These are phyloP conservation scores for Opeltia flavorubescens DNA, from an alignment of 495 filamentous ascomycete species.

Conservation along the genomic window DNA sequence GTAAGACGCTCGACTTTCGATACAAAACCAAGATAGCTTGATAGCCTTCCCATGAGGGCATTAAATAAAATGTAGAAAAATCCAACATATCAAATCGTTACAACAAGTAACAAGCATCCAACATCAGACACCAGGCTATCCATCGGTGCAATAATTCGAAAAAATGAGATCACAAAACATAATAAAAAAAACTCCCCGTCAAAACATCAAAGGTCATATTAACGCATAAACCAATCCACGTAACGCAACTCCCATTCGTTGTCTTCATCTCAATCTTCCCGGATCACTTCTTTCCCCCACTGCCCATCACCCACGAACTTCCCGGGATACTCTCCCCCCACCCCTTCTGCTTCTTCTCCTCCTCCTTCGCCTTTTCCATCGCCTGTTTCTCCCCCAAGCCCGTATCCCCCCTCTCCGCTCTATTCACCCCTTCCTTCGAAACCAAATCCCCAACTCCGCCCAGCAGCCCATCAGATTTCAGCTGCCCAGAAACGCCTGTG, in stretches of 20 bases:
- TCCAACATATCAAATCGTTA: too few species aligned
- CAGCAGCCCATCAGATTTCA: constrained; percentile 42
- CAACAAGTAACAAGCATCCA: too few species aligned
- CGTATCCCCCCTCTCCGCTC: constrained; percentile 40
- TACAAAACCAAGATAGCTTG: too few species aligned
- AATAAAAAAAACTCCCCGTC: too few species aligned
- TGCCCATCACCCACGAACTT: not conserved
- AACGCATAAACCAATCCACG: too few species aligned
- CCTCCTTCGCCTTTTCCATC: constrained; percentile 14
- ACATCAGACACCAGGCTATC: too few species aligned
- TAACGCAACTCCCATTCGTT: not conserved
- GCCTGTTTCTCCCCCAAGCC: constrained; percentile 22
- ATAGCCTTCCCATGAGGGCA: too few species aligned
- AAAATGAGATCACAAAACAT: too few species aligned
- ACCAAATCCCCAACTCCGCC: constrained; percentile 39
- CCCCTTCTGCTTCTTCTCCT: constrained; percentile 6
- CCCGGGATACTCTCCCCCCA: constrained; percentile 5
- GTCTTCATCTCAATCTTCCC: not conserved
- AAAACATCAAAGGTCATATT: too few species aligned
- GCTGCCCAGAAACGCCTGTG: constrained; percentile 35
- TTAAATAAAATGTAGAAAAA: too few species aligned
- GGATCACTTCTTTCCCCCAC: too few species aligned
- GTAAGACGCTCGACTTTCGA: too few species aligned
- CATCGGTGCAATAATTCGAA: not conserved
- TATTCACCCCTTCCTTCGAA: constrained; percentile 43